Base-by-base conservation (phyloP, 129 eudicot genomes). In the Artemisia tridentata region DNA sequence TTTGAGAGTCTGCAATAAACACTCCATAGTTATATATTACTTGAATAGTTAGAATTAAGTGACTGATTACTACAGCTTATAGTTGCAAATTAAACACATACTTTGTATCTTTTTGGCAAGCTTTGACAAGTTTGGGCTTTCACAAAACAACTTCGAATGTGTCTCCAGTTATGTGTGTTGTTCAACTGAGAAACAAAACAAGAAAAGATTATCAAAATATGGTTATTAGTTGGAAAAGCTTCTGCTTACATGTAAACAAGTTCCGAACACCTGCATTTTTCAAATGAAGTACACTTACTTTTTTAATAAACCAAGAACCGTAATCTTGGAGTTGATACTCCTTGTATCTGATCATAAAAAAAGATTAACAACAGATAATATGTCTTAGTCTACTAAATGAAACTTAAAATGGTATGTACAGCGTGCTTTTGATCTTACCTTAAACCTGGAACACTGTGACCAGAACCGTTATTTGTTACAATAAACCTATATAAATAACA, bases 241-340 rank as follows among this genome's bases (percentile, higher is more conserved):
- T 38, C 9, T 8, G 13, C 41, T 25, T 43, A 55, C 52, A 23
- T 23, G 25, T 23, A 23, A 23, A 23, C 25, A 11, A 12, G 65
- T 70, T 70, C 10, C 13, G 16, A 13, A 31, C 66, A 49, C 69
- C 51, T 21, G 48, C 67, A 15, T 31, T 31, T 11, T 69, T 29
- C 63, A 72, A 43, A 27, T 51, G 49, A 73, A 55, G 48, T 68
- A 34, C 27, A 71, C 80, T 78, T 68, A 92, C 98, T 65, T 92
- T 84, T 68, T 80, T 87, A 51, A 85, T 63, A 78, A 92, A 89
- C 98, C 95, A 92, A 62, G 95, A 83, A 67, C 95, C 86, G 53
- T 86, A 89, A 85, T 92, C 98, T 63, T 84, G 90, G 68, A 92
- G 96, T 71, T 92, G 92, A 87, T 92, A 92, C 81, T 92, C 98